Evolutionary conservation across 2,329 filamentous ascomycete genomes (phyloP).

Genomic region (Fusarium luffae): DNA sequence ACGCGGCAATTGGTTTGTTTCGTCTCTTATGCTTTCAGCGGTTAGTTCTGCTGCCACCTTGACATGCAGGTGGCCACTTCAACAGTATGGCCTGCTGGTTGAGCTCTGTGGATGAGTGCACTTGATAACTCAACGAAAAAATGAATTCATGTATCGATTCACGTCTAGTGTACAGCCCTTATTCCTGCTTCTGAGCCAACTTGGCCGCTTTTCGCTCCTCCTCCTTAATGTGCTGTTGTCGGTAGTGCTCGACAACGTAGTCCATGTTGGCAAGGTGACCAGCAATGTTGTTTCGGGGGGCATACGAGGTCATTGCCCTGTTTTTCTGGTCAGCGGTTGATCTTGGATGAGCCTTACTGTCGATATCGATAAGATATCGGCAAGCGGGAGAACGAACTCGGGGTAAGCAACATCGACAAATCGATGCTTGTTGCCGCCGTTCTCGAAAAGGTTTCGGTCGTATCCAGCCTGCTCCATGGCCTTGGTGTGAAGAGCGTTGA

Average conservation of each 20-base stretch:
- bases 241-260: conserved; percentile 68
- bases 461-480: conserved; percentile 66
- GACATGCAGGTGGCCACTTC: neutral
- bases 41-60: neutral
- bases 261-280: conserved; percentile 66
- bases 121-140: conserved; percentile 33
- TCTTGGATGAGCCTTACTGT: neutral
- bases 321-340: conserved; percentile 36
- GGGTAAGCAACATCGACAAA: conserved; percentile 66
- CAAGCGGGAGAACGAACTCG: conserved; percentile 60
- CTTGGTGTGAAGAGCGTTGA: conserved; percentile 64
- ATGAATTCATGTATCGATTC: conserved; percentile 42
- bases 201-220: conserved; percentile 66
- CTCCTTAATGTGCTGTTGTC: conserved; percentile 63
- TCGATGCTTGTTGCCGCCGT: conserved; percentile 55
- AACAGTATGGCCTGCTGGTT: neutral
- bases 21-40: neutral
- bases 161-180: conserved; percentile 45
- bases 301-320: conserved; percentile 62
- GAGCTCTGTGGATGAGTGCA: neutral
- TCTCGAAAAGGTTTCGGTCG: conserved; percentile 66
- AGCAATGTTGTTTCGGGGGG: conserved; percentile 64
- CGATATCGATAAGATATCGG: neutral
- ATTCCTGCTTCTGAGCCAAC: conserved; percentile 55
- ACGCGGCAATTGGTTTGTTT: neutral